phyloP scores from a whole-genome alignment of 2,329 filamentous ascomycete genomes.

The Aspergillus floridensis region DNA sequence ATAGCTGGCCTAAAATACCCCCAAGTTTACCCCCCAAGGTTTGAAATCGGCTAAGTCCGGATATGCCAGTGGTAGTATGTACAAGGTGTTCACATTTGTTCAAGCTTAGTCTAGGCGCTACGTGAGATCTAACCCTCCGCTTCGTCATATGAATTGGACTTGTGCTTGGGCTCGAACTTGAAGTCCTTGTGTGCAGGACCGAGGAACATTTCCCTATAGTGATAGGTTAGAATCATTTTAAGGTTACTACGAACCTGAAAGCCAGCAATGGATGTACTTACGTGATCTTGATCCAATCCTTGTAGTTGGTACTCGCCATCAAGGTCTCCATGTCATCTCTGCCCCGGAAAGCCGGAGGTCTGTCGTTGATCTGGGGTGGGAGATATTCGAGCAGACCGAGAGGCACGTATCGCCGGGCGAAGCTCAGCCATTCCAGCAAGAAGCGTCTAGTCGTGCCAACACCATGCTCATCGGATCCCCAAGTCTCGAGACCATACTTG shows the following conservation, averaged over 20 bases:
- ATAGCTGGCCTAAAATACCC: neutral
- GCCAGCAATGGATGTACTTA: constrained; percentile 48
- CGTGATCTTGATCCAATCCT: constrained; percentile 99
- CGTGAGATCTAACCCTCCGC: constrained; percentile 55
- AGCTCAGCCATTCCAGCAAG: constrained; percentile 93
- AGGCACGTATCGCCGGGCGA: constrained; percentile 87
- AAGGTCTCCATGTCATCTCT: constrained; percentile 92
- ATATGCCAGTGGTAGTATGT: neutral
- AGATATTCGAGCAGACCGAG: constrained; percentile 83
- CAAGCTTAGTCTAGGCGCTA: neutral
- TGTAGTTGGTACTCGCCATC: constrained; percentile 84
- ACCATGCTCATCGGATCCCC: constrained; percentile 93
- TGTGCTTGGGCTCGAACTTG: constrained; percentile 96
- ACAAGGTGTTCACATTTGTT: neutral
- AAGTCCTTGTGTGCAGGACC: constrained; percentile 87
- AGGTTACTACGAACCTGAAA: constrained; percentile 7
- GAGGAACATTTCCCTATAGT: constrained; percentile 87
- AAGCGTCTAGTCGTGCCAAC: constrained; percentile 88
- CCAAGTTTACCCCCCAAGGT: neutral
- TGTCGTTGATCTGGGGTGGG: constrained; percentile 83
- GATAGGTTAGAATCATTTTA: constrained; percentile 7
- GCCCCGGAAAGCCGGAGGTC: constrained; percentile 78
- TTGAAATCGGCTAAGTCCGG: neutral
- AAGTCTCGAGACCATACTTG: constrained; percentile 85
- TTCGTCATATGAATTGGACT: constrained; percentile 79